Base-by-base conservation (phyloP, 352 stramenopile species). In the Elongisporangium anandrum region DNA sequence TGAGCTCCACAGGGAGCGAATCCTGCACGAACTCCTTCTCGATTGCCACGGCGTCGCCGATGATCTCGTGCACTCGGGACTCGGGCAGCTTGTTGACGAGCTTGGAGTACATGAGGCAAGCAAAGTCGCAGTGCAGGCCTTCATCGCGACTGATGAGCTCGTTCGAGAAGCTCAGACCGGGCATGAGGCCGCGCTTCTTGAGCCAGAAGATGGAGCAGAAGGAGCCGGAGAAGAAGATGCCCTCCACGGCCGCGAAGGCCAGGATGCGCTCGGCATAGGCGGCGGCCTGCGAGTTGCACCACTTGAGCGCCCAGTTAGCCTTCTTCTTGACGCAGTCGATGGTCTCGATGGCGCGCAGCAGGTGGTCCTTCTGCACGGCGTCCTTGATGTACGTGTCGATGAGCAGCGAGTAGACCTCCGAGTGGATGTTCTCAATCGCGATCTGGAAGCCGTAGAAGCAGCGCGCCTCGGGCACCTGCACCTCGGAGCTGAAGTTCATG, bases 401-500 rank as follows among this genome's bases (percentile, higher is more conserved):
- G n/a, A 99, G 81, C 20, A 99, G 85, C 63, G 89, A 98, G 79
- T 99, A 99, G 16, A 99, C 97, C 76, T 99, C 97, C 52, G 87
- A 97, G 84, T 99, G 97, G 74, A 99, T 99, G 79, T 99, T 99
- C 73, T 99, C 97, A 51, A 99, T 99, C 23, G 97, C 97, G 72
- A 99, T 99, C 85, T 99, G 97, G 73, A 99, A 99, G 49, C 97
- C 97, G 71, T 99, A 99, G 72, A 99, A 99, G 79, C 96, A 99
- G 12, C 96, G 88, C 52, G 97, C 97, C 75, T 99, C 97, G 0
- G 96, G 83, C 21, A 97, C 85, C 66, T 98, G 96, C 56, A 99
- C 93, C 72, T 99, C 96, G 49, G 92, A 99, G 66, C 85, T 97
- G 66, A 99, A 99, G 83, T 99, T 99, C 75, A 97, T 96, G 23